These are phyloP conservation scores for Balansia obtecta DNA, from an alignment of 2,329 filamentous ascomycete genomes.

Conservation along the genomic window DNA sequence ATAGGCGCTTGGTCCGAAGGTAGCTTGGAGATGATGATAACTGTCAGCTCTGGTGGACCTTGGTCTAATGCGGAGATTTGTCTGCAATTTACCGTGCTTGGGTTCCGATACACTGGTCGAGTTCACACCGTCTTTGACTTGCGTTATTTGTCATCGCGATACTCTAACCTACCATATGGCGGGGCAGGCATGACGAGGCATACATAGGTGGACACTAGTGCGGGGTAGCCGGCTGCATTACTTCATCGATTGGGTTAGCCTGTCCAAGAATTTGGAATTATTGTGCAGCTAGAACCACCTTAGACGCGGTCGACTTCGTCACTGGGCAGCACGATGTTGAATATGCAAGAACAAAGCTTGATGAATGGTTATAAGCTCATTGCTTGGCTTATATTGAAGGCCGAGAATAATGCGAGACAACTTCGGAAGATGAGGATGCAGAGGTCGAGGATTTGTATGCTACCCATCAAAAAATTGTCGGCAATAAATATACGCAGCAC, in stretches of 20 bases:
- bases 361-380: not conserved
- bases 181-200: not conserved
- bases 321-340: not conserved
- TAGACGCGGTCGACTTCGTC: too few species aligned
- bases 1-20: not conserved
- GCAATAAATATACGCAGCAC: slow-evolving; percentile 32
- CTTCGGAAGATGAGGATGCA: slow-evolving; percentile 14
- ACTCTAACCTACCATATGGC: not conserved
- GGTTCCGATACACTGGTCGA: too few species aligned
- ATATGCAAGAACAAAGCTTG: not conserved
- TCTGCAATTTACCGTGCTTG: not conserved
- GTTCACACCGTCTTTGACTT: not conserved
- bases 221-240: not conserved
- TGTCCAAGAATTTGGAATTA: not conserved
- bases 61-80: slow-evolving; percentile 14
- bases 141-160: not conserved
- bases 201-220: not conserved
- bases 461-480: slow-evolving; percentile 27
- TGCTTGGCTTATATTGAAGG: not conserved
- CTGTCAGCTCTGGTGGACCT: slow-evolving; percentile 12
- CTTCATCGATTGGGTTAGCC: not conserved
- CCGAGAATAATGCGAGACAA: slow-evolving; percentile 6
- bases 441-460: slow-evolving; percentile 15
- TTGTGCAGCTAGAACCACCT: not conserved
- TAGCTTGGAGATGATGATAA: not conserved